Evolutionary conservation across 202 grass and related monocot species (phyloP).

Genomic region (Hordeum pubiflorum): DNA sequence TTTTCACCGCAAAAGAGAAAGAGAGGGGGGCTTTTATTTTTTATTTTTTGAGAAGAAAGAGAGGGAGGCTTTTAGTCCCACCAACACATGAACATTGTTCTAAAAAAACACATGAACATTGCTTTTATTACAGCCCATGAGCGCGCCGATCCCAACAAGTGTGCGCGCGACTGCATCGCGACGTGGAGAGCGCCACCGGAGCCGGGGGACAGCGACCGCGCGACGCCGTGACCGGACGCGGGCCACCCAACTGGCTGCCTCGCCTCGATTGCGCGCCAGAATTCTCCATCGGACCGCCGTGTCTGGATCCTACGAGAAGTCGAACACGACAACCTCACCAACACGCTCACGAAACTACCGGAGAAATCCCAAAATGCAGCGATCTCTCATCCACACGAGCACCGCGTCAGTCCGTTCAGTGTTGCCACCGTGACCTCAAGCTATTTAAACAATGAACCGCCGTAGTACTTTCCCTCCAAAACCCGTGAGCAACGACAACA

Average conservation of each 20-base stretch:
- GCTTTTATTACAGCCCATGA: background rate
- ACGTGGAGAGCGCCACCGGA: too few species aligned
- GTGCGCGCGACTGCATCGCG: too few species aligned
- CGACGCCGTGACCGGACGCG: too few species aligned
- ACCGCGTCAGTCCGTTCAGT: background rate
- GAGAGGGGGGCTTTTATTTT: too few species aligned
- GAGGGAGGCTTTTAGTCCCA: too few species aligned
- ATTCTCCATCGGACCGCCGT: background rate
- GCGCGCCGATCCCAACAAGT: background rate
- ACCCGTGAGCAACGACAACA: background rate
- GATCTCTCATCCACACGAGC: background rate
- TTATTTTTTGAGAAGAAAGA: too few species aligned
- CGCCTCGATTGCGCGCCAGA: background rate
- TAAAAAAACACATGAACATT: too few species aligned
- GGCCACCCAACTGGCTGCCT: background rate
- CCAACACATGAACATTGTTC: too few species aligned
- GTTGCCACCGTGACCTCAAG: background rate
- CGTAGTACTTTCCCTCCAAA: background rate
- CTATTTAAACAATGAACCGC: background rate
- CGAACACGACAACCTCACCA: background rate
- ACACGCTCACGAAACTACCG: constrained; percentile 6
- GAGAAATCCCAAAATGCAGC: background rate
- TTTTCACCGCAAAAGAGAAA: too few species aligned
- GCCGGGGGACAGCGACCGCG: too few species aligned
- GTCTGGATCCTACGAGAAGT: constrained; percentile 21